These are phyloP conservation scores for Excoecaria agallocha DNA, from an alignment of 345 rosid species.

Conservation along the genomic window DNA sequence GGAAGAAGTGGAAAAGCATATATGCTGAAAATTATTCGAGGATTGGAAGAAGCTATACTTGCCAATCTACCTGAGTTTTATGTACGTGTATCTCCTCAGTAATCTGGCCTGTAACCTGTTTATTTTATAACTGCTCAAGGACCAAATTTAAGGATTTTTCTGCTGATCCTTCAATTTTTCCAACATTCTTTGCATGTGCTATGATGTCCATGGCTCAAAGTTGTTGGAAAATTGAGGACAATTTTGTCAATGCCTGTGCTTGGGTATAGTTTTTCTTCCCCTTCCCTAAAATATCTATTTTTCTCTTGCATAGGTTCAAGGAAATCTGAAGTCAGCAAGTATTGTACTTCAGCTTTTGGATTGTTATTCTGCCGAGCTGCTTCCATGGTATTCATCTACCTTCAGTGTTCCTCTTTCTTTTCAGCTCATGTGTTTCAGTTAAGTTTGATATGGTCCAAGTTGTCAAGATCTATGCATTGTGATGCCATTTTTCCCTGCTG, in stretches of 20 bases:
- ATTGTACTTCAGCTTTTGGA: conserved; percentile 58
- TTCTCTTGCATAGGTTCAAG: conserved; percentile 48
- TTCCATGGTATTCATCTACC: conserved; percentile 66
- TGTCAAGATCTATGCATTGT: not conserved
- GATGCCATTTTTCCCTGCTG: not conserved
- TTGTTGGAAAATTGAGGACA: not conserved
- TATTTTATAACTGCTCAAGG: conserved; percentile 10
- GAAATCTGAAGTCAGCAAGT: conserved; percentile 47
- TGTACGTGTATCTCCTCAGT: conserved; percentile 49
- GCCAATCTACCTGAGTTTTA: conserved; percentile 52
- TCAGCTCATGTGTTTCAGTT: not conserved
- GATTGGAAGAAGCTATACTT: conserved; percentile 58
- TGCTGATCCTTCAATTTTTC: not conserved
- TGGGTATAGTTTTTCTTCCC: not conserved
- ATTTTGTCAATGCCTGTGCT: not conserved
- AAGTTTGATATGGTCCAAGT: not conserved
- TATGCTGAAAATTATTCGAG: conserved; percentile 57
- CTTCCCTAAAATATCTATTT: not conserved
- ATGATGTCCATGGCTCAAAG: not conserved
- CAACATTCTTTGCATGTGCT: not conserved
- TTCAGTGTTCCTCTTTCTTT: conserved; percentile 21
- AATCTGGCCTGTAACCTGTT: not conserved
- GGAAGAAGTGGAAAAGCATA: conserved; percentile 51
- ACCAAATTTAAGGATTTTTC: conserved; percentile 13
- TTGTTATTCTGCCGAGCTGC: conserved; percentile 60